Evolutionary conservation across 306 rosid genomes (phyloP), one percentile per base, ranked within the genome.

Genomic region (Hylodesmum podocarpum): DNA sequence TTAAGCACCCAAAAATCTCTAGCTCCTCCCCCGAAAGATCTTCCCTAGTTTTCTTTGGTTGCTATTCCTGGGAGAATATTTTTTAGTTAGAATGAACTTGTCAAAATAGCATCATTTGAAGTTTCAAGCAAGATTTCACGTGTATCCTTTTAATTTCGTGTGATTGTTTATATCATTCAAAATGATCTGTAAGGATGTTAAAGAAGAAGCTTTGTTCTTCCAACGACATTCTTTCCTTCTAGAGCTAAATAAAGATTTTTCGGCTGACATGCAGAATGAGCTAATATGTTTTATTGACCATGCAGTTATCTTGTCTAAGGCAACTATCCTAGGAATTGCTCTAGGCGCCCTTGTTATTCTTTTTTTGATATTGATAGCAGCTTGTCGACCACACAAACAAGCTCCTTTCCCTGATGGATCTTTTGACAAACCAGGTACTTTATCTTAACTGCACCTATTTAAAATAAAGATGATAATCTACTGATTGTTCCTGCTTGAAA

Each of bases 261-360:
- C 40, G 25, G 43, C 28, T 59, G 66, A 53, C 6, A 0, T 57
- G 65, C 29, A 49, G 36, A 40, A 49, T 31, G 21, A 54, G 47
- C 24, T 34, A 53, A 54, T 19, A 72, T 24, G 58, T 9, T n/a
- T 11, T 28, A 27, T 36, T 72, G 55, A 36, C 53, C 39, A 12
- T 78, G 82, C 81, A 92, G 97, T 84, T 58, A 81, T 79, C 14
- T 54, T 88, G 59, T 88, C 97, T 11, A 92, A 90, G 86, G 91
- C 91, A 14, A 93, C 91, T 37, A 92, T 92, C 57, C 84, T 92
- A 18, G 97, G 97, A 50, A 92, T 92, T 43, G 90, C 93, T 71
- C 90, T 92, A 47, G 96, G 91, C 21, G 89, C 89, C 54, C 87
- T 92, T 3, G 88, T 81, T 70, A 87, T 90, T 81, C 89, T 92